Conservation (phyloP, 1,139 yeast genomes). For the Geotrichum restrictum region DNA sequence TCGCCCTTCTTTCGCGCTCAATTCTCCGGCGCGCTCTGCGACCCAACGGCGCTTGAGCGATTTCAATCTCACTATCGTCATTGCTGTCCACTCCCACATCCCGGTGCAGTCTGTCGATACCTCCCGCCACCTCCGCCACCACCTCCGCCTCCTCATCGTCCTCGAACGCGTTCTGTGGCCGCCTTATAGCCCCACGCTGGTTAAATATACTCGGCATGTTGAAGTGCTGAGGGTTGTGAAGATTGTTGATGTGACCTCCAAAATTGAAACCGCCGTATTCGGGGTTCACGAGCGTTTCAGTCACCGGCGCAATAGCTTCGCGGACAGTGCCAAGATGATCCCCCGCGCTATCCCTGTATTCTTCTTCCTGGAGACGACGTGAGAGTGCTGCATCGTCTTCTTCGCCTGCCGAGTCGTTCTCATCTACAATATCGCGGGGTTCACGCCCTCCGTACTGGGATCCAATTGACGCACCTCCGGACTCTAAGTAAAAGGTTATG, state of each 20-base stretch:
- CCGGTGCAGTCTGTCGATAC: too few species aligned
- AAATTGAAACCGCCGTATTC: conserved; percentile 22
- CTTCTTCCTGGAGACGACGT: conserved; percentile 60
- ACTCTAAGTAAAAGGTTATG: conserved; percentile 76
- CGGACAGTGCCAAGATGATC: conserved; percentile 48
- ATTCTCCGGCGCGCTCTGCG: background rate
- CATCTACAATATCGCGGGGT: background rate
- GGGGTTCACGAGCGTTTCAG: conserved; percentile 68
- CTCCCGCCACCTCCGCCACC: too few species aligned
- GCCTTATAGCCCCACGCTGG: too few species aligned
- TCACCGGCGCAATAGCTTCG: conserved; percentile 72
- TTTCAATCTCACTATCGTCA: background rate
- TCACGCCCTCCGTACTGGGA: background rate
- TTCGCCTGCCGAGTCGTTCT: conserved; percentile 22
- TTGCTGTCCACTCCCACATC: too few species aligned
- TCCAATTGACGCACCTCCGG: conserved; percentile 43
- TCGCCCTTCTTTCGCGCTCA: conserved; percentile 1
- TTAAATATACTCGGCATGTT: too few species aligned
- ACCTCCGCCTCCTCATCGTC: too few species aligned
- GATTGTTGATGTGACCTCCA: too few species aligned
- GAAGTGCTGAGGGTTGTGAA: too few species aligned
- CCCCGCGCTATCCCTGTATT: conserved; percentile 38
- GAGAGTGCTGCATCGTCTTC: conserved; percentile 60
- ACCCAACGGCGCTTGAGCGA: background rate
- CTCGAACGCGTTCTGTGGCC: conserved; percentile 1